Evolutionary conservation across 257 asterid genomes (phyloP).

Genomic region (Primulina tabacum): DNA sequence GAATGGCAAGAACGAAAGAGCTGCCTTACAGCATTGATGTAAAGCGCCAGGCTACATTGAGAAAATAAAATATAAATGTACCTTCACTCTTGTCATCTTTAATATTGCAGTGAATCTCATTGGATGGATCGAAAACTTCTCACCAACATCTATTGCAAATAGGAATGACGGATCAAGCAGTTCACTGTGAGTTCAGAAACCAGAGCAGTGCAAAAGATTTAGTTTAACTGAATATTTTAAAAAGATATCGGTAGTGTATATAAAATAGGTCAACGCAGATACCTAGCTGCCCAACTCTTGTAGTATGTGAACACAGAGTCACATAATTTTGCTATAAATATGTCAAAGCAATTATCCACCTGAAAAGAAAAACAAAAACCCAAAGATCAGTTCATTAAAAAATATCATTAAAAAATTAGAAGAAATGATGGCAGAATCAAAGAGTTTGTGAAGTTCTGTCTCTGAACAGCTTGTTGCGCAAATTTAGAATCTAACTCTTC

Average conservation of each 20-base stretch:
- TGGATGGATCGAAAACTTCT: conserved; percentile 84
- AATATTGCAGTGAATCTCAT: conserved; percentile 75
- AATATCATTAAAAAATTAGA: conserved; percentile 9
- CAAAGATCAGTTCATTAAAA: conserved; percentile 11
- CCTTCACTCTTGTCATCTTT: conserved; percentile 90
- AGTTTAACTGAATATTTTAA: conserved; percentile 12
- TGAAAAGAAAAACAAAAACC: conserved; percentile 31
- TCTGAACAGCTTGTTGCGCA: conserved; percentile 12
- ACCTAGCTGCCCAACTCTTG: conserved; percentile 99
- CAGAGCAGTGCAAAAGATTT: conserved; percentile 13
- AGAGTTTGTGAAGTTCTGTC: conserved; percentile 10
- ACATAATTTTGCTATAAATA: conserved; percentile 79
- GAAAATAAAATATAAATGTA: conserved; percentile 26
- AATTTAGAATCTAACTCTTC: conserved; percentile 17
- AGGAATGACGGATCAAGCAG: conserved; percentile 95
- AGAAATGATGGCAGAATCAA: conserved; percentile 10
- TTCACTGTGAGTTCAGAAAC: conserved; percentile 55
- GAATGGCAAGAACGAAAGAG: conserved; percentile 2
- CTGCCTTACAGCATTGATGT: conserved; percentile 10
- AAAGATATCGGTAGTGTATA: conserved; percentile 3
- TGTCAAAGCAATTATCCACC: conserved; percentile 97
- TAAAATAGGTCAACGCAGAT: conserved; percentile 26
- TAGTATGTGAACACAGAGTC: conserved; percentile 81
- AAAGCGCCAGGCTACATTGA: background rate
- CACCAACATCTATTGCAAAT: conserved; percentile 84